phyloP scores from a whole-genome alignment of 305 asterid species.

The Euphrasia arctica region DNA sequence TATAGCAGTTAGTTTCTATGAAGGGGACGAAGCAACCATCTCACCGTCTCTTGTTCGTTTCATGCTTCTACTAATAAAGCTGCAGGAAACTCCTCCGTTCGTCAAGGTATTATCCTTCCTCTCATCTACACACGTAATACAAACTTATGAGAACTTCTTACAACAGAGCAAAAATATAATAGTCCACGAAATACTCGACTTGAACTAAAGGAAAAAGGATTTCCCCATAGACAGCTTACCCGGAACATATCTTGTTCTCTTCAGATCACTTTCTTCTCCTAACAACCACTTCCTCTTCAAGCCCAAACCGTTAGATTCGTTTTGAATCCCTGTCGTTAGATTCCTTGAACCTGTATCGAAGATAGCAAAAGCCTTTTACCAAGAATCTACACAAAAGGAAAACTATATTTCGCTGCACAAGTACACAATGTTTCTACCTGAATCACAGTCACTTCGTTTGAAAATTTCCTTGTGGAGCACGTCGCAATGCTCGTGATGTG shows the following conservation, averaged over 20 bases:
- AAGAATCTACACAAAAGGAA: not conserved
- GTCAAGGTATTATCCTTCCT: conserved; percentile 15
- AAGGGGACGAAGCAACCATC: conserved; percentile 33
- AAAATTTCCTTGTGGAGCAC: conserved; percentile 26
- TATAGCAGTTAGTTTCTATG: conserved; percentile 39
- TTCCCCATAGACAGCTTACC: conserved; percentile 26
- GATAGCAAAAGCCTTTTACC: not conserved
- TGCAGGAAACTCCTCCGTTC: conserved; percentile 30
- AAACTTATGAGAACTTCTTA: not conserved
- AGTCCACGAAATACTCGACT: not conserved
- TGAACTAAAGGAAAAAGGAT: too few relatives aligned
- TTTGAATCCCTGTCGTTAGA: conserved; percentile 8
- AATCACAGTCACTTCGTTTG: conserved; percentile 18
- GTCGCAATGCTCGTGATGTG: conserved; percentile 27
- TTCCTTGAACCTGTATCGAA: not conserved
- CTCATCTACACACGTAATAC: conserved; percentile 32
- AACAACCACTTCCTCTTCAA: conserved; percentile 46
- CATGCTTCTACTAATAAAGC: conserved; percentile 29
- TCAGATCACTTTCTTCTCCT: conserved; percentile 33
- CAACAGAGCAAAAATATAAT: not conserved
- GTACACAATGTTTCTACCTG: conserved; percentile 33
- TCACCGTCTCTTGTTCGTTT: conserved; percentile 55
- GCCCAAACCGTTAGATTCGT: conserved; percentile 20
- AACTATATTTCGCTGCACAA: not conserved
- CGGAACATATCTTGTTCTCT: conserved; percentile 38